Conservation (phyloP, 169 alveolate genomes). For the Cryptosporidium sp. region DNA sequence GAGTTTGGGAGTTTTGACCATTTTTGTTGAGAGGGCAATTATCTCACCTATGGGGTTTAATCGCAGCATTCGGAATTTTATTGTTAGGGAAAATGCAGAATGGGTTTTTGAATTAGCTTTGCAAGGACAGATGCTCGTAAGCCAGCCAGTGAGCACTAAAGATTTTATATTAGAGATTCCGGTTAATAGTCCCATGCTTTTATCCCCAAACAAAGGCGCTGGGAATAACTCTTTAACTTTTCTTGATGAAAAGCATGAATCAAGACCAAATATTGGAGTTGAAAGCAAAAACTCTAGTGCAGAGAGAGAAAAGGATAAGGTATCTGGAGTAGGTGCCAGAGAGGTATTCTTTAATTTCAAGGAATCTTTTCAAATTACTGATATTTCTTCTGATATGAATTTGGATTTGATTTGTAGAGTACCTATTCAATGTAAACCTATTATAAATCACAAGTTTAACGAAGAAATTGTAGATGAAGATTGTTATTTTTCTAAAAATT, state of each 20-base stretch:
- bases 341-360: slow-evolving; percentile 59
- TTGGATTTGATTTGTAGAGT: slow-evolving; percentile 61
- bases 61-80: slow-evolving; percentile 33
- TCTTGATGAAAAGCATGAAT: slow-evolving; percentile 14
- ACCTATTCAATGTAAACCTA: slow-evolving; percentile 39
- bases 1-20: slow-evolving; percentile 38
- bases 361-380: slow-evolving; percentile 56
- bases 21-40: slow-evolving; percentile 44
- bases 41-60: slow-evolving; percentile 72
- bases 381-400: slow-evolving; percentile 35
- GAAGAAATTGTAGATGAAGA: slow-evolving; percentile 37
- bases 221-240: neutral
- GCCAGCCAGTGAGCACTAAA: slow-evolving; percentile 41
- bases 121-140: slow-evolving; percentile 63
- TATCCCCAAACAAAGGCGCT: slow-evolving; percentile 20
- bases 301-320: slow-evolving; percentile 35
- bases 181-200: slow-evolving; percentile 24
- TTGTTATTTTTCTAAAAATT: slow-evolving; percentile 25
- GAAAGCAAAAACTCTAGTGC: neutral
- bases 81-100: slow-evolving; percentile 51
- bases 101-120: slow-evolving; percentile 66
- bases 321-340: slow-evolving; percentile 37
- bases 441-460: neutral
- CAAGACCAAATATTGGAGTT: slow-evolving; percentile 1
- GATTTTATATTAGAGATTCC: slow-evolving; percentile 63